Evolutionary conservation across 2,329 filamentous ascomycete species (phyloP).

Genomic region (Magnaporthales sp.): DNA sequence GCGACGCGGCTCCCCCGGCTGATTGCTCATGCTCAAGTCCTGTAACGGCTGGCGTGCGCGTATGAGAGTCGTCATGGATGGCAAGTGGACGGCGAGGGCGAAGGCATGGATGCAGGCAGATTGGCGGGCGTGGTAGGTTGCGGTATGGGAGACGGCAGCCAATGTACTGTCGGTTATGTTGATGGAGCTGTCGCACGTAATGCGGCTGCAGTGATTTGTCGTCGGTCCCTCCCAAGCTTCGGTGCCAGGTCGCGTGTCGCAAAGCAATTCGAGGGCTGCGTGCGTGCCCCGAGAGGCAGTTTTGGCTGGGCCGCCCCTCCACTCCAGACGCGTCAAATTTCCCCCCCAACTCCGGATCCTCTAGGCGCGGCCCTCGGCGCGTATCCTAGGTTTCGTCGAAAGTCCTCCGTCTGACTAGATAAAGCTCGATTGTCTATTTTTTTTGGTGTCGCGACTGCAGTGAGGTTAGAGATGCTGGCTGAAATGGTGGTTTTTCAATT

Average conservation of each 20-base stretch:
- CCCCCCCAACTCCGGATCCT: background rate
- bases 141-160: background rate
- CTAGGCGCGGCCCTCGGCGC: background rate
- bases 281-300: background rate
- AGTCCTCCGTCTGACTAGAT: background rate
- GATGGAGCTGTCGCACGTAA: background rate
- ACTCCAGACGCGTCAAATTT: background rate
- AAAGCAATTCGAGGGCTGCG: background rate
- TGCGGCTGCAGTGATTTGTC: background rate
- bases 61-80: slow-evolving; percentile 65
- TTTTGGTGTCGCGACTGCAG: background rate
- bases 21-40: slow-evolving; percentile 61
- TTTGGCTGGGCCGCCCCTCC: background rate
- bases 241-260: background rate
- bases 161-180: background rate
- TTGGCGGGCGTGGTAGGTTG: background rate
- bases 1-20: slow-evolving; percentile 40
- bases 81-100: slow-evolving; percentile 18
- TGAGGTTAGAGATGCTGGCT: background rate
- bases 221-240: background rate
- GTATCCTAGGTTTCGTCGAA: background rate
- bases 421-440: background rate
- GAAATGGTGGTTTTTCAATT: background rate
- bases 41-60: slow-evolving; percentile 55
- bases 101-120: slow-evolving; percentile 3